Conservation (phyloP, 2,329 filamentous ascomycete genomes). For the Aspergillus proliferans region DNA sequence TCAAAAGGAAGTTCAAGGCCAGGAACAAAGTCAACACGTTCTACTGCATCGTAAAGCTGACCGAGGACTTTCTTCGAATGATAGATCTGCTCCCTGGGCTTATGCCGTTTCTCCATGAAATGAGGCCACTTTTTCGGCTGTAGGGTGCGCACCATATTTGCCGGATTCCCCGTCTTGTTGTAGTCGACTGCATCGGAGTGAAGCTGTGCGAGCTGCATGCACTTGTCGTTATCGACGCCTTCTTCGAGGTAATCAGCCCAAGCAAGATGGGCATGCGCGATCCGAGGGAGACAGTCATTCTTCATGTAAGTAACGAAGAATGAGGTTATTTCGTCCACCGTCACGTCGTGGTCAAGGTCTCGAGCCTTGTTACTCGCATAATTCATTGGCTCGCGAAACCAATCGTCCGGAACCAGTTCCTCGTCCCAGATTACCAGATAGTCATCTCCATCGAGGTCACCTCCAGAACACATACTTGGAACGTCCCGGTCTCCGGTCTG, state of each 20-base stretch:
- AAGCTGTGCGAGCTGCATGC: slow-evolving; percentile 67
- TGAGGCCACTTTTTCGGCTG: slow-evolving; percentile 68
- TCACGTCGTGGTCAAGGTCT: slow-evolving; percentile 57
- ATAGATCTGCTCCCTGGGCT: slow-evolving; percentile 50
- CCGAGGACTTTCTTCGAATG: slow-evolving; percentile 68
- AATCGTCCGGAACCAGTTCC: slow-evolving; percentile 61
- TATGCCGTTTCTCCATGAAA: slow-evolving; percentile 69
- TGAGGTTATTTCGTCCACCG: slow-evolving; percentile 64
- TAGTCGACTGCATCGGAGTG: slow-evolving; percentile 95
- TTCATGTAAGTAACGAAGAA: slow-evolving; percentile 95
- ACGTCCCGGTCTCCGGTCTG: slow-evolving; percentile 76
- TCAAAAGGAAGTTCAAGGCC: slow-evolving; percentile 72
- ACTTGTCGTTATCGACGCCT: slow-evolving; percentile 64
- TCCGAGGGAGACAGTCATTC: slow-evolving; percentile 71
- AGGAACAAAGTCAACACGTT: slow-evolving; percentile 63
- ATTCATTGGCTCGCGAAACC: slow-evolving; percentile 73
- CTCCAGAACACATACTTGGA: slow-evolving; percentile 90
- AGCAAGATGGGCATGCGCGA: slow-evolving; percentile 76
- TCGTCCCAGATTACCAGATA: slow-evolving; percentile 91
- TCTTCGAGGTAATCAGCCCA: slow-evolving; percentile 58
- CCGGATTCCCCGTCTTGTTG: slow-evolving; percentile 78
- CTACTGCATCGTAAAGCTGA: slow-evolving; percentile 71
- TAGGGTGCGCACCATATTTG: slow-evolving; percentile 58
- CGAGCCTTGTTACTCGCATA: slow-evolving; percentile 57
- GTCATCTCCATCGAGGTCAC: slow-evolving; percentile 92